Conservation (phyloP, 768 basidiomycete genomes). For the Suillus plorans region DNA sequence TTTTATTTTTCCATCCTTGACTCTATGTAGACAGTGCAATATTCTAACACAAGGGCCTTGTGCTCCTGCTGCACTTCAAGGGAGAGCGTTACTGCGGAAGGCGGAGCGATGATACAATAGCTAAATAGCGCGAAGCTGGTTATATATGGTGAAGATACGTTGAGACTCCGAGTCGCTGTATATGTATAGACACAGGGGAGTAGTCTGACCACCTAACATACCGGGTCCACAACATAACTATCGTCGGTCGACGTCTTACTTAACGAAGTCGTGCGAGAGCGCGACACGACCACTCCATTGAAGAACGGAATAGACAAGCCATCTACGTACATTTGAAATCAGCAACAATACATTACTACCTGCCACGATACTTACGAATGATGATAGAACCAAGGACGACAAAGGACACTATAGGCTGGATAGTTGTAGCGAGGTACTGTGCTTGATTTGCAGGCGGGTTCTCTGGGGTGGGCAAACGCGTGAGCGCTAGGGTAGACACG, state of each 20-base stretch:
- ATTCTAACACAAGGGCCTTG: too few species aligned
- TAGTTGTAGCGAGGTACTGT: constrained; percentile 65
- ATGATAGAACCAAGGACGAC: constrained; percentile 86
- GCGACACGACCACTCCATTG: constrained; percentile 45
- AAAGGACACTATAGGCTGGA: constrained; percentile 87
- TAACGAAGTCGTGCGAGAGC: constrained; percentile 46
- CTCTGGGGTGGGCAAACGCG: constrained; percentile 55
- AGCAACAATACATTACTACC: background rate
- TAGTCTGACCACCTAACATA: constrained; percentile 38
- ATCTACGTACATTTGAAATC: constrained; percentile 31
- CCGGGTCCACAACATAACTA: constrained; percentile 31
- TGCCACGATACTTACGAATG: constrained; percentile 52
- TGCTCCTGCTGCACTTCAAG: too few species aligned
- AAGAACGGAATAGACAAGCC: constrained; percentile 73
- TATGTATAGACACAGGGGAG: background rate
- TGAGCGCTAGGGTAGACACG: constrained; percentile 72
- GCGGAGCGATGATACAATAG: background rate
- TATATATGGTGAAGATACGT: background rate
- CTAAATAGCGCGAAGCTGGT: background rate
- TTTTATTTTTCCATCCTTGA: too few species aligned
- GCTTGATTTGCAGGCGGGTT: constrained; percentile 64
- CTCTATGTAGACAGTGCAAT: too few species aligned
- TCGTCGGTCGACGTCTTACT: constrained; percentile 41
- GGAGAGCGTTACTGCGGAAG: background rate
- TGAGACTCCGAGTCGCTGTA: background rate